phyloP scores from a whole-genome alignment of 371 early-diverging fungal genomes.

The Mortierella sp. region DNA sequence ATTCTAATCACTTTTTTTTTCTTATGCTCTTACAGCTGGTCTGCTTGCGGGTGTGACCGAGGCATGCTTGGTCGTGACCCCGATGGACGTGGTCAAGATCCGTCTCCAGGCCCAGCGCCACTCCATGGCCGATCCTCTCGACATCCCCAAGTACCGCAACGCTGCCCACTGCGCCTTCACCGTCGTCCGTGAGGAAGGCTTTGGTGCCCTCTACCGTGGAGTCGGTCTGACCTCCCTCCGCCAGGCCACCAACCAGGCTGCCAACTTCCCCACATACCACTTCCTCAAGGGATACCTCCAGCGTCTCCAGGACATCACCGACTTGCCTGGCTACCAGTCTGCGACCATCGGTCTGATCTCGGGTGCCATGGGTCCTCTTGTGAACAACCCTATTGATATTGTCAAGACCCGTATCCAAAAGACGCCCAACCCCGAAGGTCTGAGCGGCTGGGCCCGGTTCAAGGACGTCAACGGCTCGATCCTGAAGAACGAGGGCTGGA shows the following conservation, averaged over 20 bases:
- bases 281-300: conserved; percentile 84
- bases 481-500: conserved; percentile 90
- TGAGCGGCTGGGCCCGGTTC: conserved; percentile 89
- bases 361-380: conserved; percentile 97
- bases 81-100: conserved; percentile 98
- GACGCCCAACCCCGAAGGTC: conserved; percentile 72
- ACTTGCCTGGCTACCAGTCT: conserved; percentile 94
- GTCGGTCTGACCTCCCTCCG: conserved; percentile 94
- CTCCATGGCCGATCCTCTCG: conserved; percentile 96
- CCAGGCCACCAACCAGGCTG: conserved; percentile 98
- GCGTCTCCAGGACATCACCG: conserved; percentile 78
- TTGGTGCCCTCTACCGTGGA: conserved; percentile 94
- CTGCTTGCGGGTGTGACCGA: conserved; percentile 97
- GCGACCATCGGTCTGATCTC: conserved; percentile 93
- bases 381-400: conserved; percentile 98
- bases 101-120: conserved; percentile 97
- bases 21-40: conserved; percentile 75
- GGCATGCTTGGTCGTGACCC: conserved; percentile 96
- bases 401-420: conserved; percentile 98
- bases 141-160: conserved; percentile 96
- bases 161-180: conserved; percentile 94
- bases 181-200: conserved; percentile 94
- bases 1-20: neutral
- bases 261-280: conserved; percentile 98
- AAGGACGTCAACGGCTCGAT: conserved; percentile 77